Evolutionary conservation across 164 flowering plant species (phyloP), one percentile per base, ranked within the genome.

Genomic region (Macadamia integrifolia): DNA sequence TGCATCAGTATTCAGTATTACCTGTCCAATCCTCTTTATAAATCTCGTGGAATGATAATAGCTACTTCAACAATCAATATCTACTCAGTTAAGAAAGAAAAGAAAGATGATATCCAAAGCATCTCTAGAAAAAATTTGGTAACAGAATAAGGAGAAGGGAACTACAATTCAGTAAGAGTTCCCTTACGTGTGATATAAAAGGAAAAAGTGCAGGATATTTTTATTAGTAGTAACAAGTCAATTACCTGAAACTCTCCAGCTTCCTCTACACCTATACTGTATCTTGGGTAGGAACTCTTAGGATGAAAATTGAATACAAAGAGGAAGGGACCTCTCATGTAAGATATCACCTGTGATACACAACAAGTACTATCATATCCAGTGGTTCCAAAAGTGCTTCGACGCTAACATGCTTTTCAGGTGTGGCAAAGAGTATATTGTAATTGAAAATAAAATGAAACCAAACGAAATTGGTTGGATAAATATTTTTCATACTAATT

Each of bases 221-320:
- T 8, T 17, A 35, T 61, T 46, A 1, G 50, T 46, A 46, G 3
- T 8, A 11, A 8, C 12, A 11, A 46, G 50, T 46, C 50, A 77
- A 83, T 83, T 79, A 90, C 98, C 76, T 81, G 87, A 84, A 90
- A 94, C 76, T 94, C 97, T 69, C 99, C 99, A 69, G 97, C 99
- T 84, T 94, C 99, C 74, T 84, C 99, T 4, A 86, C 97, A 61
- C 99, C 99, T 13, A 92, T 75, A 62, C 66, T 69, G 71, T 87
- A 90, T 65, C 71, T 80, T 74, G 84, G 90, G 74, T 87, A 88
- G 56, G 91, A 83, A 61, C 75, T 77, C 48, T 82, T 71, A 17
- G 96, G 98, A 72, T 94, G 96, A 66, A 94, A 94, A 74, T 94
- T 93, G 84, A 89, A 89, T 68, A 91, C 66, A 67, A 91, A 88